Conservation (phyloP, 2,329 filamentous ascomycete species). For the Furcasterigmium furcatum region DNA sequence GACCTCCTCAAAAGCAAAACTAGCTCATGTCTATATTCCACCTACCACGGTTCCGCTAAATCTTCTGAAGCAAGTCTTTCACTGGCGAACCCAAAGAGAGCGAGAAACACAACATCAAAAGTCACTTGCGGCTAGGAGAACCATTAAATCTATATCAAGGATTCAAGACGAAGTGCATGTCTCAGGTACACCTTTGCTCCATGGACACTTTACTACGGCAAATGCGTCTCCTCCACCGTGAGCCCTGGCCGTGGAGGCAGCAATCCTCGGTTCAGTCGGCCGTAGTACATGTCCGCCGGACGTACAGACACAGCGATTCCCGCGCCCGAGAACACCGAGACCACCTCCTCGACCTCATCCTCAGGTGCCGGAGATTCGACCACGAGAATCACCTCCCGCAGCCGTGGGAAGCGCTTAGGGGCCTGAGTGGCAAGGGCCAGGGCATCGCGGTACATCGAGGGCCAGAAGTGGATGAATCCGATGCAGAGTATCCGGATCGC, state of each 20-base stretch:
- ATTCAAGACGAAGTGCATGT: no score
- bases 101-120: no score
- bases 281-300: not conserved
- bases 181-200: no score
- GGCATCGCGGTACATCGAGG: not conserved
- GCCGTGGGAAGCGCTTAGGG: not conserved
- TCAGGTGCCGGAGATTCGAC: not conserved
- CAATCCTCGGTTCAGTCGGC: not conserved
- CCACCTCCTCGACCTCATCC: not conserved
- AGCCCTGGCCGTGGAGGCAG: not conserved
- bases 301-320: not conserved
- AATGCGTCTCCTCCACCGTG: no score
- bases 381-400: not conserved
- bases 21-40: no score
- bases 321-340: not conserved
- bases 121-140: no score
- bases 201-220: no score
- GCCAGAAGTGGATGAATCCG: not conserved
- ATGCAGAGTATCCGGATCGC: not conserved
- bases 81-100: no score
- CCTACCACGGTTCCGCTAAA: no score
- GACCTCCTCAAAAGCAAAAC: no score
- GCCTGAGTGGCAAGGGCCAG: not conserved
- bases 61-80: no score
- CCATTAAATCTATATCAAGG: no score